Conservation (phyloP, 2,329 filamentous ascomycete species). For the Paraphaeosphaeria minitans region DNA sequence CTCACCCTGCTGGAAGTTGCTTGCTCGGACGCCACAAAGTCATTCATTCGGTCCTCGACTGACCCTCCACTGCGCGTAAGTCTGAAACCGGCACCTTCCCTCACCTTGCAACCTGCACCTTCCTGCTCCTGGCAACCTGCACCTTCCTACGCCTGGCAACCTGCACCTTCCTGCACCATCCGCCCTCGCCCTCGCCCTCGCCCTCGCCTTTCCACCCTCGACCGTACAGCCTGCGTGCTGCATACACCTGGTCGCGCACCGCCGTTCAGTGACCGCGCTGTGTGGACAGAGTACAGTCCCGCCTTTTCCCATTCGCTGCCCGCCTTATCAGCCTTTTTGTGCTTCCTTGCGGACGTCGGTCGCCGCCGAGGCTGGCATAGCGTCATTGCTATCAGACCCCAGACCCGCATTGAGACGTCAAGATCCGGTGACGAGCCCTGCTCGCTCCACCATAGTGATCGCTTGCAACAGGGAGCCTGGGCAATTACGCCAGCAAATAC, state of each 20-base stretch:
- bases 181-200: slow-evolving; percentile 9
- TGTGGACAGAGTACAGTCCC: slow-evolving; percentile 26
- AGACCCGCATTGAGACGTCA: slow-evolving; percentile 20
- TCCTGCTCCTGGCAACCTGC: too few species aligned
- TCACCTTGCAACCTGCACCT: too few species aligned
- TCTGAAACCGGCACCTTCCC: slow-evolving; percentile 17
- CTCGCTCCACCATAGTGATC: slow-evolving; percentile 22
- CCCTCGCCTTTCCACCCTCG: slow-evolving; percentile 16
- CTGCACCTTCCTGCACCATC: slow-evolving; percentile 21
- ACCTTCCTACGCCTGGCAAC: slow-evolving; percentile 18
- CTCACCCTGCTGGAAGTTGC: slow-evolving; percentile 33
- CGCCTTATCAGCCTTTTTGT: slow-evolving; percentile 39
- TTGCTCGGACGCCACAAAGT: slow-evolving; percentile 37
- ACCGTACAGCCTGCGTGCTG: slow-evolving; percentile 16
- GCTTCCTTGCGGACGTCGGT: slow-evolving; percentile 35
- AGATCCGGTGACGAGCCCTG: slow-evolving; percentile 27
- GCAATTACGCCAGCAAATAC: slow-evolving; percentile 8
- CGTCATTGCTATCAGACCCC: slow-evolving; percentile 33
- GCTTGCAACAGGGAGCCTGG: background rate
- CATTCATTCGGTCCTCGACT: slow-evolving; percentile 28
- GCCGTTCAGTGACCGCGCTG: slow-evolving; percentile 28
- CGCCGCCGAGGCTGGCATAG: slow-evolving; percentile 20
- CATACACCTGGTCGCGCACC: slow-evolving; percentile 26
- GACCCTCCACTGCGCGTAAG: slow-evolving; percentile 36
- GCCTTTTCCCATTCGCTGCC: slow-evolving; percentile 40